Percentiles rank a stretch among this genome's conserved stretches.
Conservation (phyloP, 768 basidiomycete species). For the Lentinula guzmanii region DNA sequence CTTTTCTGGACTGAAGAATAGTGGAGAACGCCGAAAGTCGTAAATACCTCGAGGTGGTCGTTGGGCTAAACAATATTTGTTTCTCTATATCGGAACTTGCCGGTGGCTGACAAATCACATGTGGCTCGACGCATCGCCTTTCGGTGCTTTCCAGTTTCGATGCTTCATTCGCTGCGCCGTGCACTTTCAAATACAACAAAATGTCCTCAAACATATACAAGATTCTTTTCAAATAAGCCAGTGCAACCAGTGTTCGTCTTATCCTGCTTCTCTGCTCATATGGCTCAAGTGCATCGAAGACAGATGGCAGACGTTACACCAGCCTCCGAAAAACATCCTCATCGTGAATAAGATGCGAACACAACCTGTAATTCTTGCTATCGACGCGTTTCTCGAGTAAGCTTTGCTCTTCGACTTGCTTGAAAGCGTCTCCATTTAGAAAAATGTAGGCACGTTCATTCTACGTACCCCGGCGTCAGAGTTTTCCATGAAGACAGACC, state of each 20-base stretch:
- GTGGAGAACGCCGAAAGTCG: background rate
- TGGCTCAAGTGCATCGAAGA: background rate
- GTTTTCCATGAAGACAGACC: constrained; percentile 63
- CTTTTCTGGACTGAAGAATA: background rate
- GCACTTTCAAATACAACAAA: background rate
- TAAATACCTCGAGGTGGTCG: background rate
- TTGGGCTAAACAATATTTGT: background rate
- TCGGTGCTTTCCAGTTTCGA: constrained; percentile 10
- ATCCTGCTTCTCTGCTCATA: background rate
- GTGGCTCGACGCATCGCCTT: constrained; percentile 8
- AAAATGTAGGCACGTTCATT: constrained; percentile 45
- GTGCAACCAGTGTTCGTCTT: background rate
- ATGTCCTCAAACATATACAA: background rate
- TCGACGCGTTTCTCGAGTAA: constrained; percentile 67
- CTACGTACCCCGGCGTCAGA: constrained; percentile 52
- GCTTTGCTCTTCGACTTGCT: constrained; percentile 15
- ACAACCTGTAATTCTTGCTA: constrained; percentile 69
- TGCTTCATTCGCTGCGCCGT: background rate
- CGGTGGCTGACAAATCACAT: background rate
- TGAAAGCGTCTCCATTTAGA: background rate
- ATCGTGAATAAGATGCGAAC: constrained; percentile 81
- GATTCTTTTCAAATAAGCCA: background rate
- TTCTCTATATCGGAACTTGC: background rate
- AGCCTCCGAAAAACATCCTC: constrained; percentile 42
- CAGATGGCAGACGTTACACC: background rate